These are phyloP conservation scores for Xylariaceae sp. DNA, from an alignment of 2,329 filamentous ascomycete genomes.

Conservation along the genomic window DNA sequence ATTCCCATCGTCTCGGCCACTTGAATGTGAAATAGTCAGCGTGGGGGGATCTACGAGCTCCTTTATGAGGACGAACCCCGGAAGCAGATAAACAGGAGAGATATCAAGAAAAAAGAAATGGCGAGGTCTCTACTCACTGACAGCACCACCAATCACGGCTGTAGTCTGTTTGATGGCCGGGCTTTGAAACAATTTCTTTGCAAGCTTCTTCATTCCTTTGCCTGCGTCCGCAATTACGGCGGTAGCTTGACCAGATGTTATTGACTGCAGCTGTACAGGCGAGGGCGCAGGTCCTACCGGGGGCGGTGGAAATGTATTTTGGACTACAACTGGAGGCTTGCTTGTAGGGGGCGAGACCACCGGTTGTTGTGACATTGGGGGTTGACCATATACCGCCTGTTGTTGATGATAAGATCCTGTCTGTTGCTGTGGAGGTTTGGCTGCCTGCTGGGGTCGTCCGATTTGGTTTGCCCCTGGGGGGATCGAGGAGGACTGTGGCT, in stretches of 20 bases:
- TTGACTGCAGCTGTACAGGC: slow-evolving; percentile 17
- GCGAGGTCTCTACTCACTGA: slow-evolving; percentile 19
- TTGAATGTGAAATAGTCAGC: slow-evolving; percentile 4
- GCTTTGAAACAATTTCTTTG: slow-evolving; percentile 28
- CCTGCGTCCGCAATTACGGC: slow-evolving; percentile 22
- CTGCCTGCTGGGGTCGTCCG: slow-evolving; percentile 1
- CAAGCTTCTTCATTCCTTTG: slow-evolving; percentile 31
- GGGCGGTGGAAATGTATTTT: slow-evolving; percentile 9
- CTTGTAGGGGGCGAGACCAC: neutral
- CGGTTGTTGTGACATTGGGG: slow-evolving; percentile 6
- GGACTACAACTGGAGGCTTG: neutral
- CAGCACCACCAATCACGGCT: slow-evolving; percentile 22
- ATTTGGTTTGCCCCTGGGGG: neutral
- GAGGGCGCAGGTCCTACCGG: slow-evolving; percentile 1
- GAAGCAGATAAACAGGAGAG: neutral
- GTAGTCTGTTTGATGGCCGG: slow-evolving; percentile 26
- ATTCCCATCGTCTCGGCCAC: slow-evolving; percentile 18
- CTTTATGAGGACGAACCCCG: neutral
- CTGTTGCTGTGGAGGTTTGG: slow-evolving; percentile 3
- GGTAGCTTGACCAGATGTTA: slow-evolving; percentile 21
- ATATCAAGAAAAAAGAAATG: neutral
- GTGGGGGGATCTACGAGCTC: neutral
- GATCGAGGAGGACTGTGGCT: slow-evolving; percentile 14
- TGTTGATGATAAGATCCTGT: neutral
- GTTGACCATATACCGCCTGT: slow-evolving; percentile 4